These are phyloP conservation scores for Tranzscheliella williamsii DNA, from an alignment of 1,284 basidiomycete genomes.

Conservation along the genomic window DNA sequence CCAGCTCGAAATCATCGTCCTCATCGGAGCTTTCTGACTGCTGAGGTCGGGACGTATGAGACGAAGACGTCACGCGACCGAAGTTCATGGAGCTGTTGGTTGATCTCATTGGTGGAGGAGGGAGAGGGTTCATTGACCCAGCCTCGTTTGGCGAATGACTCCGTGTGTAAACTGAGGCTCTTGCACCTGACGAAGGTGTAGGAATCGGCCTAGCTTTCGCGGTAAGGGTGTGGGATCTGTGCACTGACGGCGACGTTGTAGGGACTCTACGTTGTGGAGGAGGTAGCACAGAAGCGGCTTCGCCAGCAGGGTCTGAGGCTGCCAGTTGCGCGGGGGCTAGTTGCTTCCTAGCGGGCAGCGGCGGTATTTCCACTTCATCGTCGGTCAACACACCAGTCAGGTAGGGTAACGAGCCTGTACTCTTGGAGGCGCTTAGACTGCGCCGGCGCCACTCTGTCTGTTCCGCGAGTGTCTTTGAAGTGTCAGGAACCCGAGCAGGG, in stretches of 20 bases:
- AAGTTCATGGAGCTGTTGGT: neutral
- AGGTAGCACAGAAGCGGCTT: constrained; percentile 20
- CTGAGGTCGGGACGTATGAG: neutral
- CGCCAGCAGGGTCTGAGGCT: too few relatives aligned
- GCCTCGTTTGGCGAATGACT: constrained; percentile 12
- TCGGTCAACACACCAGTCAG: constrained; percentile 1
- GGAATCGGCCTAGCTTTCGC: constrained; percentile 16
- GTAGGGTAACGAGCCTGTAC: constrained; percentile 16
- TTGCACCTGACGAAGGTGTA: constrained; percentile 3
- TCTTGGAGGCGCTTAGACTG: constrained; percentile 23
- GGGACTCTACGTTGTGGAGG: constrained; percentile 21
- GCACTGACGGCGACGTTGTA: constrained; percentile 1
- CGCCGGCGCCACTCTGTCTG: constrained; percentile 3
- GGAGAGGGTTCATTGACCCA: constrained; percentile 2
- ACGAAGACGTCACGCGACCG: constrained; percentile 13
- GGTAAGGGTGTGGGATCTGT: constrained; percentile 23
- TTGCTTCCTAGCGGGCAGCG: constrained; percentile 13
- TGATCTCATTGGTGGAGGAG: constrained; percentile 20
- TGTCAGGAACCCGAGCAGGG: too few relatives aligned
- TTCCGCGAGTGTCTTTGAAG: too few relatives aligned
- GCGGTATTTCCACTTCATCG: constrained; percentile 3
- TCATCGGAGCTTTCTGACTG: constrained; percentile 30
- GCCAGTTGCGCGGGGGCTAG: too few relatives aligned
- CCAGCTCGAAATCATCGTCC: constrained; percentile 18
- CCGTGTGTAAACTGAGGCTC: constrained; percentile 3